Base-by-base conservation (phyloP, 768 basidiomycete genomes). In the Phylloporus arenicola region DNA sequence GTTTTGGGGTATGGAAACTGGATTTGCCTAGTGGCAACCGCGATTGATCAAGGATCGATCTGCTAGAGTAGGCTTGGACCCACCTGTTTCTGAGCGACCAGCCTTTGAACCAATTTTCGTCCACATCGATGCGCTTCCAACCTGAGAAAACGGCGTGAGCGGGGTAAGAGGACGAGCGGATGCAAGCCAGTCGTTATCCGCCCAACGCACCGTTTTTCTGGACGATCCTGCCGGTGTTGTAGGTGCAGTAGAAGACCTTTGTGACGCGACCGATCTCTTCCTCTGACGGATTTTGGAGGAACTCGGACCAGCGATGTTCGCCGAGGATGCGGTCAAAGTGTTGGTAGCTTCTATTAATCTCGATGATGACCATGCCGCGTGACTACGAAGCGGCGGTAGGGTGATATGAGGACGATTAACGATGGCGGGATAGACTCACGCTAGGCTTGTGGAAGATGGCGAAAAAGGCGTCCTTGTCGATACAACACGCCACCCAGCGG, bases 101-200 rank as follows among this genome's bases (percentile, higher is more conserved):
- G 12, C 30, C 47, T 1, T 52, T 52, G 63, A 76, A 77, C 75
- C 75, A 78, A 8, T 53, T 39, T 12, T 77, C 75, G n/a, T 69
- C 54, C 1, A 78, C 64, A 29, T 71, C 63, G 17, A 77, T 65
- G 11, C 73, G 69, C 57, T 76, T 79, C 76, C 76, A 78, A 7
- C 76, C 76, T 77, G 35, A 8, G 12, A 45, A 29, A 22, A 22
- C 13, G 12, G 4, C 2, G 38, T 53, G 24, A 54, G 39, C 3
- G 38, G 9, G 44, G 29, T 47, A 48, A 30, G 22, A 16, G 45
- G 34, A 12, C 12, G 11, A 43, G 20, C 39, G 0, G 22, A 14
- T 11, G 12, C 2, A n/a, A 16, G 42, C 10, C 27, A 29, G 25
- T 29, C 12, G n/a, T 8, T 19, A 42, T n/a, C 24, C 14, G 40